These are phyloP conservation scores for Linum usitatissimum DNA, from an alignment of 345 rosid species.

Conservation along the genomic window DNA sequence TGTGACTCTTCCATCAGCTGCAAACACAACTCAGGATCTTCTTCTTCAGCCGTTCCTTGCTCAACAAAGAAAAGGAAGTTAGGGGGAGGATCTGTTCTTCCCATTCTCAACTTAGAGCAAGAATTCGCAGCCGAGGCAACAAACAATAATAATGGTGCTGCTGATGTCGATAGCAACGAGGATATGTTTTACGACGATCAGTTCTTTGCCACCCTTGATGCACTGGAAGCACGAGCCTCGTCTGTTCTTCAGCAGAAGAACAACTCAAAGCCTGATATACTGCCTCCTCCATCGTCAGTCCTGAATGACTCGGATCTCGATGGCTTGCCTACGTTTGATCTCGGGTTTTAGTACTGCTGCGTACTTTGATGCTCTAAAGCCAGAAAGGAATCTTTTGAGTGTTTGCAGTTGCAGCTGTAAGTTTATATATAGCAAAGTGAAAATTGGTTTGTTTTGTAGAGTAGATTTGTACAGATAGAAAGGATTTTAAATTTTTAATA, in stretches of 20 bases:
- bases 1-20: slow-evolving; percentile 23
- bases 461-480: neutral
- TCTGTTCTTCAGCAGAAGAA: slow-evolving; percentile 37
- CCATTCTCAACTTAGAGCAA: slow-evolving; percentile 47
- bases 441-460: neutral
- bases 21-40: slow-evolving; percentile 27
- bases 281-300: slow-evolving; percentile 9
- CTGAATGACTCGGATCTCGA: slow-evolving; percentile 15
- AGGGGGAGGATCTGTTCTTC: slow-evolving; percentile 27
- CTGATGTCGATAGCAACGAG: slow-evolving; percentile 7
- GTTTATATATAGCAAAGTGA: neutral
- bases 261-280: slow-evolving; percentile 22
- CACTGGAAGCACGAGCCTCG: slow-evolving; percentile 72
- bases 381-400: no score
- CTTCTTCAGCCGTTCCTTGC: slow-evolving; percentile 22
- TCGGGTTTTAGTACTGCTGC: slow-evolving; percentile 44
- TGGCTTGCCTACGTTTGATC: slow-evolving; percentile 75
- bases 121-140: slow-evolving; percentile 28
- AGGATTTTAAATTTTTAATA: neutral
- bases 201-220: slow-evolving; percentile 81
- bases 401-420: no score
- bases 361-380: neutral
- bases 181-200: slow-evolving; percentile 49
- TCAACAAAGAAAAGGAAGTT: slow-evolving; percentile 39
- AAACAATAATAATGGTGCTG: slow-evolving; percentile 13